Evolutionary conservation across 345 rosid species (phyloP), one percentile per base, ranked within the genome.

Genomic region (Barbarea vulgaris): DNA sequence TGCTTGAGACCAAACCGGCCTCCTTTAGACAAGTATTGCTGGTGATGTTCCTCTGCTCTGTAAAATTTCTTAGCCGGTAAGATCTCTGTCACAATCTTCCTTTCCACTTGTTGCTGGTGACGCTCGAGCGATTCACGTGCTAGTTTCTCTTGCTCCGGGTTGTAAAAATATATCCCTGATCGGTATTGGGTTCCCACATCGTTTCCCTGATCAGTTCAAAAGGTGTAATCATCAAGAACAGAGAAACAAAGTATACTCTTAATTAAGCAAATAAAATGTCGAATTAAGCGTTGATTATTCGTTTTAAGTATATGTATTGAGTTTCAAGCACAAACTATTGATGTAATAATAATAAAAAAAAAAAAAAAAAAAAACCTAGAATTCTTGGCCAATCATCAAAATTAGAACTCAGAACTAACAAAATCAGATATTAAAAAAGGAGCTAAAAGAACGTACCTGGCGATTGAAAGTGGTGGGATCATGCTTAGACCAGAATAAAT

Each of bases 391-490:
- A 54, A 39, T 44, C 42, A 15, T 44, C 36, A 19, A 56, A 54
- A 33, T 13, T 3, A 19, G 2, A 68, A 19, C 27, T 22, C 3
- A 64, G 36, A 46, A 25, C 3, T n/a, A 13, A 22, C 42, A 30
- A 21, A 22, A 36, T 58, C 57, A 60, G 25, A 60, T 15, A 36
- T 12, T 0, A n/a, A 5, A 30, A 64, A 55, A 68, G 55, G 79
- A 30, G 33, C 5, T 88, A 25, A 68, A 37, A 53, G 36, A 41
- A 62, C 31, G 6, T 46, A 91, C 98, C 96, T 91, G 97, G 12
- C 97, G 95, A 85, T 94, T 91, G 69, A 82, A 87, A 64, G 92
- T 79, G 54, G 97, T 94, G n/a, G 97, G 98, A 64, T 94, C 98
- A 72, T 91, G 97, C 63, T 83, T 75, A 56, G 88, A 80, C 97